phyloP scores from a whole-genome alignment of 1,139 yeast species.

The Suzukiozyma palmioleophila region DNA sequence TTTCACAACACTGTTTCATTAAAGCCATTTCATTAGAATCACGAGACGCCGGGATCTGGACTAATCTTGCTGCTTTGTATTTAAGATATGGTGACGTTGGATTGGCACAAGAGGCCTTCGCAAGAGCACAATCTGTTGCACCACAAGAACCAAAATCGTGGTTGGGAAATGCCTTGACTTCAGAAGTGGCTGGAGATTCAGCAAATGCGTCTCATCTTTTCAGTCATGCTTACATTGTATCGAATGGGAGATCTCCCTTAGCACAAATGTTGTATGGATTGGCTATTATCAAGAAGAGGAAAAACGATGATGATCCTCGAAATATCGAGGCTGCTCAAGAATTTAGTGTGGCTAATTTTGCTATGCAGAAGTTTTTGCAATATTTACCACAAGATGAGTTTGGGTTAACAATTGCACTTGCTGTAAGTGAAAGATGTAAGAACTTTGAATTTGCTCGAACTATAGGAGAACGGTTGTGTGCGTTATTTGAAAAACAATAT shows the following conservation, averaged over 20 bases:
- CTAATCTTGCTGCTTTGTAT: slow-evolving; percentile 75
- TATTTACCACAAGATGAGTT: slow-evolving; percentile 59
- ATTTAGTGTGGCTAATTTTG: slow-evolving; percentile 62
- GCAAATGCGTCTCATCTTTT: slow-evolving; percentile 52
- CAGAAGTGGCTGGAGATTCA: slow-evolving; percentile 54
- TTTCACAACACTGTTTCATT: slow-evolving; percentile 90
- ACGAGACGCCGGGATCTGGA: slow-evolving; percentile 70
- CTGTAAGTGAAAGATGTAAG: slow-evolving; percentile 68
- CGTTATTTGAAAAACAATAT: slow-evolving; percentile 51
- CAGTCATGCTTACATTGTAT: slow-evolving; percentile 72
- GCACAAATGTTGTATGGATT: slow-evolving; percentile 72
- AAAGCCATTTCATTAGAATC: slow-evolving; percentile 71
- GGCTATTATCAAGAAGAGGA: slow-evolving; percentile 45
- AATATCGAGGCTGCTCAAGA: slow-evolving; percentile 61
- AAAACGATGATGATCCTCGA: slow-evolving; percentile 41
- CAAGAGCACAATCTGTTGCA: slow-evolving; percentile 73
- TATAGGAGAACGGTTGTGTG: slow-evolving; percentile 44
- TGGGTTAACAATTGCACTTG: slow-evolving; percentile 57
- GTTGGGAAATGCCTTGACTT: slow-evolving; percentile 79
- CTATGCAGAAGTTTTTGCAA: slow-evolving; percentile 68
- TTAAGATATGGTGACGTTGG: slow-evolving; percentile 63
- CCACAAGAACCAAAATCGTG: slow-evolving; percentile 79
- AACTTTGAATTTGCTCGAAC: slow-evolving; percentile 52
- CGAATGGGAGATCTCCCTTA: slow-evolving; percentile 69
- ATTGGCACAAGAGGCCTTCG: slow-evolving; percentile 70